Evolutionary conservation across 176 grass and related monocot species (phyloP), one percentile per base, ranked within the genome.

Genomic region (Saccharum officinarum): DNA sequence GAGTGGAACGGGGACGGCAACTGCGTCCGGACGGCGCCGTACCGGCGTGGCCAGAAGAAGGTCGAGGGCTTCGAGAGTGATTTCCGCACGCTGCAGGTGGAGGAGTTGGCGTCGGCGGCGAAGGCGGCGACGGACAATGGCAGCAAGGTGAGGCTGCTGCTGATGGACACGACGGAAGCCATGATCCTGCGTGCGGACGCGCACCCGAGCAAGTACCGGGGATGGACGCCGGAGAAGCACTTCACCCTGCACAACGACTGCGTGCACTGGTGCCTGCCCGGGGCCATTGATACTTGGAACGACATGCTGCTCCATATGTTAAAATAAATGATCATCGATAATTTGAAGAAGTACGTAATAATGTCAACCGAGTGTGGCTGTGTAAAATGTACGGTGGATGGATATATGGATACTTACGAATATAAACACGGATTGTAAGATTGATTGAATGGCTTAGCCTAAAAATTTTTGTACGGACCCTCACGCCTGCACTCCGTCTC

Each of bases 231-330:
- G 12, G 83, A 88, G 80, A 91, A 88, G 38, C 39, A 71, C 69
- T 87, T 91, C 55, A 85, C 67, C 0, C 13, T 94, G 70, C 64
- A 89, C 46, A 78, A 91, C 4, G 92, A 91, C 80, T 94, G 92
- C 55, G 92, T 94, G 37, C 92, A 87, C 71, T 94, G 89, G 92
- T 94, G 89, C 77, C 38, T 91, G 46, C 92, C 92, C 0, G 92
- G 92, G 20, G 83, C 86, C 10, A 37, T 91, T 10, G 92, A 94
- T 18, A 11, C 70, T 3, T 91, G 92, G 92, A 94, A 94, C 28
- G 92, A 94, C 68, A 87, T 94, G 76, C 78, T 94, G 67, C 87
- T 85, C 8, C 87, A 94, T 3, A 79, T 87, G 60, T 15, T 87
- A 4, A 34, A 6, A 45, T 73, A 34, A 6, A 45, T 73, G 40